Conservation (phyloP, 2,329 filamentous ascomycete species). For the Paraconiothyrium brasiliense region DNA sequence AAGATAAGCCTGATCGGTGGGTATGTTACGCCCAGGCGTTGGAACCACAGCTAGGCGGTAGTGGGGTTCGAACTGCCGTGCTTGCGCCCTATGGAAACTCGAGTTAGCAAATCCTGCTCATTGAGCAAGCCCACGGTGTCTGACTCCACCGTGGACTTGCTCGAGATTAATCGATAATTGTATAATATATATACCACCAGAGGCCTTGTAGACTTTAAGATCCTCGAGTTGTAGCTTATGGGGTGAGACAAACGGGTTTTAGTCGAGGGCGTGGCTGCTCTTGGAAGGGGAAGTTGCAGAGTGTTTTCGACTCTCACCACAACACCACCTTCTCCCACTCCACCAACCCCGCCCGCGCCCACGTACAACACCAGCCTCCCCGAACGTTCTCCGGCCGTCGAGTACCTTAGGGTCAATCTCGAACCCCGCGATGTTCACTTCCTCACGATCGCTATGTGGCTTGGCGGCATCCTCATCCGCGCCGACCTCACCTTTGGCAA, state of each 20-base stretch:
- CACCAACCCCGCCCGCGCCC: background rate
- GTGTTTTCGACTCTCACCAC: background rate
- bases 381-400: too few relatives aligned
- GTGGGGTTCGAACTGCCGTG: background rate
- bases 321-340: background rate
- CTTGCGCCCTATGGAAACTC: background rate
- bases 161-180: background rate
- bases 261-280: background rate
- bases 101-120: background rate
- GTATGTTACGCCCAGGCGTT: conserved; percentile 1
- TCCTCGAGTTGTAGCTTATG: background rate
- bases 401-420: background rate
- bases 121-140: background rate
- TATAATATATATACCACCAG: background rate
- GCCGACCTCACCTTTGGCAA: too few relatives aligned
- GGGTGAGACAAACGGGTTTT: background rate
- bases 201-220: background rate
- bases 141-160: background rate
- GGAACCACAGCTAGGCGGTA: background rate
- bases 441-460: background rate
- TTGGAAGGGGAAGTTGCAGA: background rate
- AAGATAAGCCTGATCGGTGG: background rate
- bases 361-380: background rate
- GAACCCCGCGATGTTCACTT: background rate
- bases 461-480: background rate